Percentiles rank a stretch among this genome's conserved stretches.
Evolutionary conservation across 768 basidiomycete genomes (phyloP).

Genomic region (Trametes punicea): DNA sequence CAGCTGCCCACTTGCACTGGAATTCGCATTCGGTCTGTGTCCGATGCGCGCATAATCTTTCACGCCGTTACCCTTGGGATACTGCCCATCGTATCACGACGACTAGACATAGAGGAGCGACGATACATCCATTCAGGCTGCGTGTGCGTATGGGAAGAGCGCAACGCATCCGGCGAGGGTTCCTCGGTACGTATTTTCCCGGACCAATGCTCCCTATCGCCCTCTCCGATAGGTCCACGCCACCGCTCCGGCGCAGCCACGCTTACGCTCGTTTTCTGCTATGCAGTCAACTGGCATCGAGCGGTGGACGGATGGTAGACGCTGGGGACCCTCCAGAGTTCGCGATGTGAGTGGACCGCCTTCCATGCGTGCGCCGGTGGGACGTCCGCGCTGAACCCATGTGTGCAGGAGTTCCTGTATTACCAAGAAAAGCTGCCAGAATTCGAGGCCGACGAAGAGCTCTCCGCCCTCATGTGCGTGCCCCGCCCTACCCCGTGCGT

Average conservation of each 20-base stretch:
- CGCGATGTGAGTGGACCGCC: conserved; percentile 51
- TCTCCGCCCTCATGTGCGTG: conserved; percentile 26
- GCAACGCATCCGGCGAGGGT: conserved; percentile 62
- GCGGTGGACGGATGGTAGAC: conserved; percentile 69
- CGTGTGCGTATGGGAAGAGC: conserved; percentile 84
- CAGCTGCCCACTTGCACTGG: conserved; percentile 67
- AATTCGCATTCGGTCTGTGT: conserved; percentile 59
- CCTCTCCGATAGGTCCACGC: conserved; percentile 14
- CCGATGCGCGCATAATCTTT: conserved; percentile 72
- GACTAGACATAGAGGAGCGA: conserved; percentile 74
- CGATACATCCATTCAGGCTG: conserved; percentile 63
- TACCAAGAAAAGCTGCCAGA: conserved; percentile 64
- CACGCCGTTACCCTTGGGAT: conserved; percentile 59
- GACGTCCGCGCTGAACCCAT: conserved; percentile 4
- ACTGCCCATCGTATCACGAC: conserved; percentile 65
- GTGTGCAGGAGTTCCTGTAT: conserved; percentile 65
- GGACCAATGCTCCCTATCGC: conserved; percentile 13
- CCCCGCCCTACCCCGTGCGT: conserved; percentile 14
- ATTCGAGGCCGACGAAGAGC: conserved; percentile 22
- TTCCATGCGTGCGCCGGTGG: neutral
- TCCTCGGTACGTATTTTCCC: conserved; percentile 49
- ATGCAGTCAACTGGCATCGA: conserved; percentile 55
- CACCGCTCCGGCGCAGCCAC: neutral
- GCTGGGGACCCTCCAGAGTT: conserved; percentile 79
- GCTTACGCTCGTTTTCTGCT: neutral